phyloP scores from a whole-genome alignment of 257 asterid genomes.

The Solanum bulbocastanum region DNA sequence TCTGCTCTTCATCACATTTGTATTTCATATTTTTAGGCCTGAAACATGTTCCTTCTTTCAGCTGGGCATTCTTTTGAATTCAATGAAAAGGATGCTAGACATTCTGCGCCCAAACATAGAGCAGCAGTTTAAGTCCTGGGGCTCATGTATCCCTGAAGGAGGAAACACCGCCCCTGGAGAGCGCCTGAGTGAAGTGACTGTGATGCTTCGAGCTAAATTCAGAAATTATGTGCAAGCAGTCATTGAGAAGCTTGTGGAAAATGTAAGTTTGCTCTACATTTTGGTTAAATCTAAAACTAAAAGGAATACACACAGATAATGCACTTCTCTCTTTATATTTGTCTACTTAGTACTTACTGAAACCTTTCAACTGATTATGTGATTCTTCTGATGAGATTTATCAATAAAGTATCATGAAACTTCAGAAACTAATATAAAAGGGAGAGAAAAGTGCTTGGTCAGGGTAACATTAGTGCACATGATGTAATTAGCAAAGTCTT shows the following conservation, averaged over 20 bases:
- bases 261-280: constrained; percentile 21
- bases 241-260: constrained; percentile 42
- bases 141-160: constrained; percentile 36
- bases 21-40: background rate
- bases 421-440: background rate
- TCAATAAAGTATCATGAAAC: background rate
- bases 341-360: background rate
- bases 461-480: background rate
- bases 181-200: constrained; percentile 39
- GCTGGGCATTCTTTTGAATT: constrained; percentile 44
- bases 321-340: background rate
- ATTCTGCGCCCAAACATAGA: constrained; percentile 37
- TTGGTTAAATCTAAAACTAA: background rate
- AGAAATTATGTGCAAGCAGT: constrained; percentile 45
- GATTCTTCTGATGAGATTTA: background rate
- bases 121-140: constrained; percentile 36
- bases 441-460: background rate
- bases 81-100: constrained; percentile 46
- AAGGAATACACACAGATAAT: background rate
- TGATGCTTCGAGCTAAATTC: constrained; percentile 48
- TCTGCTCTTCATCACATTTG: background rate
- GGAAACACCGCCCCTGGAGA: constrained; percentile 41
- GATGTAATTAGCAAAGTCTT: background rate
- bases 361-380: background rate
- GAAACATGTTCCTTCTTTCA: background rate